Evolutionary conservation across 768 basidiomycete genomes (phyloP).

Genomic region (Lentinula boryana): DNA sequence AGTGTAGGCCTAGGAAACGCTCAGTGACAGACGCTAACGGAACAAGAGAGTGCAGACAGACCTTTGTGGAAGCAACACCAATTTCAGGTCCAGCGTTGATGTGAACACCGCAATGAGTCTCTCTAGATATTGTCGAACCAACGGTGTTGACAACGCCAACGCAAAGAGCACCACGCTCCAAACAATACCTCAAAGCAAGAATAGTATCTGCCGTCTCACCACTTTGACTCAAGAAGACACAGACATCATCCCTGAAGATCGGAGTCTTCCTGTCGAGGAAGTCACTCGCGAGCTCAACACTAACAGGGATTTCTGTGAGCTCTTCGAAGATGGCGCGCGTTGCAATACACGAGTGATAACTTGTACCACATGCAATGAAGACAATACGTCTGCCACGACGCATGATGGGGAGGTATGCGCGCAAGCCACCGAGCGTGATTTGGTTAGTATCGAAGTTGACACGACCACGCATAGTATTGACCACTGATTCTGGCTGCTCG

Average conservation of each 20-base stretch:
- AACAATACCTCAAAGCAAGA: conserved; percentile 90
- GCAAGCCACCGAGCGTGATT: conserved; percentile 92
- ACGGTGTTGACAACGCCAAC: conserved; percentile 99
- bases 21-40: background rate
- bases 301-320: conserved; percentile 96
- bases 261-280: conserved; percentile 99
- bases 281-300: conserved; percentile 95
- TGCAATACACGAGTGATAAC: conserved; percentile 95
- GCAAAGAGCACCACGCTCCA: conserved; percentile 94
- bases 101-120: conserved; percentile 99
- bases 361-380: conserved; percentile 97
- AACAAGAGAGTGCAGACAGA: conserved; percentile 19
- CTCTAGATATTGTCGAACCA: conserved; percentile 94
- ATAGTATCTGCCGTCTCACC: conserved; percentile 99
- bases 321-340: conserved; percentile 98
- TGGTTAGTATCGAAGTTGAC: conserved; percentile 94
- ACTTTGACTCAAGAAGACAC: conserved; percentile 93
- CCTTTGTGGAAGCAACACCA: conserved; percentile 98
- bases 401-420: conserved; percentile 93
- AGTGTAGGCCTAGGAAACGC: conserved; percentile 72
- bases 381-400: conserved; percentile 91
- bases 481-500: conserved; percentile 97
- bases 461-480: conserved; percentile 99
- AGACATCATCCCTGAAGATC: conserved; percentile 98
- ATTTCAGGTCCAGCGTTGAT: conserved; percentile 99